These are phyloP conservation scores for Globisporangium nunn DNA, from an alignment of 352 stramenopile species.

Conservation along the genomic window DNA sequence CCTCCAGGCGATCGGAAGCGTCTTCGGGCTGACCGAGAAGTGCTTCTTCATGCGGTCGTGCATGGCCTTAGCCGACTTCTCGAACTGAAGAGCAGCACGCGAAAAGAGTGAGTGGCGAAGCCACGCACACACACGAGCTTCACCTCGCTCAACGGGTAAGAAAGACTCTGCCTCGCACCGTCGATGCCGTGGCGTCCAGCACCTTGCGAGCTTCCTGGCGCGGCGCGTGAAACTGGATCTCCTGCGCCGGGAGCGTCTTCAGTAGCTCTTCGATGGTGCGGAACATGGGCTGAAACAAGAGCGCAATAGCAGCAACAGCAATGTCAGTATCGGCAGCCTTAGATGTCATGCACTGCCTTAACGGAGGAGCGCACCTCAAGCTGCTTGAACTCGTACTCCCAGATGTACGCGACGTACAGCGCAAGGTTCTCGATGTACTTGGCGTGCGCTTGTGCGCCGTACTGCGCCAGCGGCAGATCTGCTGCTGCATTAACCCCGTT, in stretches of 20 bases:
- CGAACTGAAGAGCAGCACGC: constrained; percentile 25
- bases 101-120: background rate
- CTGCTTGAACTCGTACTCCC: constrained; percentile 63
- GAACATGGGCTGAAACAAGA: constrained; percentile 33
- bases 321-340: too few relatives aligned
- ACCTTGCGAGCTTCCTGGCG: constrained; percentile 51
- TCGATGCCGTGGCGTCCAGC: constrained; percentile 29
- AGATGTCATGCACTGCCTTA: too few relatives aligned
- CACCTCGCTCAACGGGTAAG: too few relatives aligned
- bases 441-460: constrained; percentile 30
- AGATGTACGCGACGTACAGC: constrained; percentile 53
- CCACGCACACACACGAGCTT: background rate
- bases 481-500: constrained; percentile 31
- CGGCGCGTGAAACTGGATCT: constrained; percentile 63
- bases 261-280: constrained; percentile 45
- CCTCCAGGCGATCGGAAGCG: constrained; percentile 47
- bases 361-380: constrained; percentile 23
- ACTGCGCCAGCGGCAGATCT: constrained; percentile 46
- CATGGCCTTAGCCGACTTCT: constrained; percentile 62
- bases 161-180: constrained; percentile 19
- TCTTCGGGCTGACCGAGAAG: constrained; percentile 40
- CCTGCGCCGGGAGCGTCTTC: constrained; percentile 38
- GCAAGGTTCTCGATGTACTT: constrained; percentile 37
- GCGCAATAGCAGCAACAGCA: background rate
- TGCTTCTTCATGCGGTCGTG: constrained; percentile 75